phyloP scores from a whole-genome alignment of 148 eudicot genomes.

The Fagopyrum tataricum region DNA sequence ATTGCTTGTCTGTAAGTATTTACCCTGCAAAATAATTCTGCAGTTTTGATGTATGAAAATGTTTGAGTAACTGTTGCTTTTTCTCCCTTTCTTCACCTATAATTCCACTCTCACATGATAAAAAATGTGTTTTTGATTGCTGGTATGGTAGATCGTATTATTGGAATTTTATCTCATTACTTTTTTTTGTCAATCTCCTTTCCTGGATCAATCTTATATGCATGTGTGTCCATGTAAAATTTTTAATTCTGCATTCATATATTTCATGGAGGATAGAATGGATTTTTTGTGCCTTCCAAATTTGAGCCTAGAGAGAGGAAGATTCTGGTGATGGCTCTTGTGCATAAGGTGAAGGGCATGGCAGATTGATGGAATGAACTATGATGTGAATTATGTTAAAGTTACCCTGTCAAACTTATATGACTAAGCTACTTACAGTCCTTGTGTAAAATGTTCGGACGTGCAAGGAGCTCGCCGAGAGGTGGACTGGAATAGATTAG shows the following conservation, averaged over 20 bases:
- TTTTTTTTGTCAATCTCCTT: neutral
- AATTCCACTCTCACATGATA: neutral
- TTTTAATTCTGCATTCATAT: no score
- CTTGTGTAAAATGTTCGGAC: neutral
- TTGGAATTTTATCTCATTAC: neutral
- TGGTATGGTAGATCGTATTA: neutral
- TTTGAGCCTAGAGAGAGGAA: neutral
- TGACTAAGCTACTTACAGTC: neutral
- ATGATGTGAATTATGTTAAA: neutral
- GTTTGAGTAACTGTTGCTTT: neutral
- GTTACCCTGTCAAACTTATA: neutral
- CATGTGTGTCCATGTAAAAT: neutral
- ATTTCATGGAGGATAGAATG: neutral
- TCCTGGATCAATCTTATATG: neutral
- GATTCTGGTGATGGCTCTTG: neutral
- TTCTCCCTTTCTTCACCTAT: neutral
- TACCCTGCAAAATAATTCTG: neutral
- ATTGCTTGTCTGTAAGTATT: conserved; percentile 78
- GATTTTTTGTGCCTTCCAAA: neutral
- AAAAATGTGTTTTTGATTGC: neutral
- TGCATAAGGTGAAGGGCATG: neutral
- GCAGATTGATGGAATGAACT: neutral
- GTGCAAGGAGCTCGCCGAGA: neutral
- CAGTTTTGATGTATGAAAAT: neutral
- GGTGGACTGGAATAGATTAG: neutral